Conservation (phyloP, 176 grass and related monocot genomes). For the Tuctoria greenei region DNA sequence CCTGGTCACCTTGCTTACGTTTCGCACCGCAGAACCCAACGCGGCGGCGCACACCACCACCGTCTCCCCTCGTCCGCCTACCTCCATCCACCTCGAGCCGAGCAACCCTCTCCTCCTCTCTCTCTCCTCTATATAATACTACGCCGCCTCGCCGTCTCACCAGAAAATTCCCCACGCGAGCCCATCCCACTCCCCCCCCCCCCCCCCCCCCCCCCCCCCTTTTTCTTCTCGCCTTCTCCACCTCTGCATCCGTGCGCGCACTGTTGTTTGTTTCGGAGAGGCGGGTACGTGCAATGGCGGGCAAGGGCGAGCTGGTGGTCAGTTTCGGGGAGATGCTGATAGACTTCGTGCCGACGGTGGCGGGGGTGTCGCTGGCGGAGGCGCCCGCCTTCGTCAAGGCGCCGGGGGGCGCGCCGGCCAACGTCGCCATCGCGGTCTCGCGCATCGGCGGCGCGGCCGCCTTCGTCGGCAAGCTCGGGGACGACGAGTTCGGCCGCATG, state of each 20-base stretch:
- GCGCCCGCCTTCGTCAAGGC: conserved; percentile 95
- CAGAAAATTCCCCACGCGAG: conserved; percentile 24
- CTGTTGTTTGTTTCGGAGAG: not conserved
- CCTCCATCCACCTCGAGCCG: not conserved
- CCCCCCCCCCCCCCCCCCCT: too few species aligned
- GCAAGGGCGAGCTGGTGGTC: conserved; percentile 49
- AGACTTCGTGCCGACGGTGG: conserved; percentile 87
- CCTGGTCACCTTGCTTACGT: too few species aligned
- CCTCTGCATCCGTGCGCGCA: conserved; percentile 2
- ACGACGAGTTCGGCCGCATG: conserved; percentile 98
- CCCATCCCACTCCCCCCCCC: not conserved
- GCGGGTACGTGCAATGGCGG: conserved; percentile 46
- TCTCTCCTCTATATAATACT: conserved; percentile 22
- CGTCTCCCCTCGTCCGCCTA: not conserved
- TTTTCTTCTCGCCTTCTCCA: not conserved
- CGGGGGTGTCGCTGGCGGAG: conserved; percentile 88
- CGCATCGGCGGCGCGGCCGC: conserved; percentile 72
- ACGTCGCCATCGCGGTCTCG: conserved; percentile 91
- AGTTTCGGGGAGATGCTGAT: conserved; percentile 99
- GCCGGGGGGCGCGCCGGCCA: conserved; percentile 86
- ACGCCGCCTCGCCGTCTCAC: conserved; percentile 38
- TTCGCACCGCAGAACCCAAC: not conserved
- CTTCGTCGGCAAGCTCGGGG: conserved; percentile 94
- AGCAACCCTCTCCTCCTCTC: not conserved
- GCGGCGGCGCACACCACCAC: not conserved